Conservation (phyloP, 495 filamentous ascomycete species). For the Tuber calosporum region DNA sequence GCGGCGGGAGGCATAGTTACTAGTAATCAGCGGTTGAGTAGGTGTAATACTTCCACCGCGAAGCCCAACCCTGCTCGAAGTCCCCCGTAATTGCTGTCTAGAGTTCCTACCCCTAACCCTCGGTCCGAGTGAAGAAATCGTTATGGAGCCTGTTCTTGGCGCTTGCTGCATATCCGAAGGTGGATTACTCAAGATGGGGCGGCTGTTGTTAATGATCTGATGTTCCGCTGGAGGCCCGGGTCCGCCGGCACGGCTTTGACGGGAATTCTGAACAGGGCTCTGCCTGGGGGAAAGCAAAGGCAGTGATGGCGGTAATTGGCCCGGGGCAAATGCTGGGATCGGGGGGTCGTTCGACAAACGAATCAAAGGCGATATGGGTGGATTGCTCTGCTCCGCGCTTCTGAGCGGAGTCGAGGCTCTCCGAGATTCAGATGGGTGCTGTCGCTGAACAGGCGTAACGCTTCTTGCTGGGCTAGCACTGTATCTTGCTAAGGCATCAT, state of each 20-base stretch:
- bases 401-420: conserved; percentile 17
- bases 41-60: conserved; percentile 21
- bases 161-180: conserved; percentile 10
- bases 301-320: conserved; percentile 5
- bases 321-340: conserved; percentile 3
- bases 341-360: conserved; percentile 11
- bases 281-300: conserved; percentile 12
- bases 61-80: conserved; percentile 26
- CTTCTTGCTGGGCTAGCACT: conserved; percentile 35
- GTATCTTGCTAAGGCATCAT: conserved; percentile 31
- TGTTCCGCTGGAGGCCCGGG: conserved; percentile 1
- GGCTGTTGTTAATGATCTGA: conserved; percentile 9
- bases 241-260: neutral
- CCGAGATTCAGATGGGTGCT: conserved; percentile 30
- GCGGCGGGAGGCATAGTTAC: neutral
- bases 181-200: conserved; percentile 3
- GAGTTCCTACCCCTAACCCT: conserved; percentile 25
- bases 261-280: neutral
- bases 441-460: conserved; percentile 36
- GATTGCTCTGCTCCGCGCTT: conserved; percentile 26
- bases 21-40: neutral
- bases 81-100: conserved; percentile 25
- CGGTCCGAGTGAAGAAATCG: conserved; percentile 24
- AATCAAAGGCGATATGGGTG: conserved; percentile 18
- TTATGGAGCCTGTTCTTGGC: conserved; percentile 23